Conservation (phyloP, 192 early-diverging fungal genomes). For the Coemansia sp. region DNA sequence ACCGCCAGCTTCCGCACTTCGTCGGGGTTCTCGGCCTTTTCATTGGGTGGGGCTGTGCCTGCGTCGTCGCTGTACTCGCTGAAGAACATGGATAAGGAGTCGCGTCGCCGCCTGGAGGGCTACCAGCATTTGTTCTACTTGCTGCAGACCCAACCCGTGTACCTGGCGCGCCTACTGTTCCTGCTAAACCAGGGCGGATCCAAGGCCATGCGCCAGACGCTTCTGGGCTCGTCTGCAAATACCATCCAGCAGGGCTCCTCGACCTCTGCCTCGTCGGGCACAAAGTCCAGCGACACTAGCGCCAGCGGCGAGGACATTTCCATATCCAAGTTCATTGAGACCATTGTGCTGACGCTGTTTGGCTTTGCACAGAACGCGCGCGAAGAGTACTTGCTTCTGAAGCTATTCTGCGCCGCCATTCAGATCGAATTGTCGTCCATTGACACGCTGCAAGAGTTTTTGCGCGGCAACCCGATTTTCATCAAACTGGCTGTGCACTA, state of each 20-base stretch:
- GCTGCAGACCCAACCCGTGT: constrained; percentile 92
- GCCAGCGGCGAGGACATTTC: constrained; percentile 41
- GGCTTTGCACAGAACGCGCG: constrained; percentile 96
- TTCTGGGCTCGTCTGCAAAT: constrained; percentile 5
- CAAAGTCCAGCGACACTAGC: not conserved
- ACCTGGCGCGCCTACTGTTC: constrained; percentile 86
- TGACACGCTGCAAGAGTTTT: constrained; percentile 80
- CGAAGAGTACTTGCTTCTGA: constrained; percentile 94
- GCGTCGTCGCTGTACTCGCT: constrained; percentile 58
- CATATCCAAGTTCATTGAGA: constrained; percentile 76
- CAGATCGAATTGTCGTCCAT: constrained; percentile 87
- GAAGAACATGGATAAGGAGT: constrained; percentile 83
- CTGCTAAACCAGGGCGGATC: constrained; percentile 79
- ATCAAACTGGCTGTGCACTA: constrained; percentile 96
- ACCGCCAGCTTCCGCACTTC: constrained; percentile 12
- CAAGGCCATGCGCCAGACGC: constrained; percentile 47
- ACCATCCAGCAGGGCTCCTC: not conserved
- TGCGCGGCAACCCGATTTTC: constrained; percentile 94
- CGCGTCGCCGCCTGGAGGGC: constrained; percentile 65
- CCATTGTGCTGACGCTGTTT: constrained; percentile 87
- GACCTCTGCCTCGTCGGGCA: too few relatives aligned
- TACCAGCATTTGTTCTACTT: constrained; percentile 97
- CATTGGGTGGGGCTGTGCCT: constrained; percentile 51
- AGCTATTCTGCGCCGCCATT: constrained; percentile 88
- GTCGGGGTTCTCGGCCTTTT: constrained; percentile 43